Evolutionary conservation across 139 green algal species (phyloP).

Genomic region (Desmodesmus armatus): DNA sequence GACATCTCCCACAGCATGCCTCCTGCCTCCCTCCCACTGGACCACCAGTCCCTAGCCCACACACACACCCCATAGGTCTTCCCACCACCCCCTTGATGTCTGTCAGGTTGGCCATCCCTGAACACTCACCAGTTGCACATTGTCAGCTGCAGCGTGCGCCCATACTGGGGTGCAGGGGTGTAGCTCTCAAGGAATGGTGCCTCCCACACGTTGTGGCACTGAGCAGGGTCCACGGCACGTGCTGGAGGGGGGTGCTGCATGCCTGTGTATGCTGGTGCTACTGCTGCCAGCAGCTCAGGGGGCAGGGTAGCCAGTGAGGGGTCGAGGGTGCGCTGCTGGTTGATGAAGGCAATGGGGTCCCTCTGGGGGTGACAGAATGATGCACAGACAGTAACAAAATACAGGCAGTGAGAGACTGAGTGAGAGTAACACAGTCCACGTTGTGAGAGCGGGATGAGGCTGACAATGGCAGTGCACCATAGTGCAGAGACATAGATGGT

Average conservation of each 20-base stretch:
- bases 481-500: no score
- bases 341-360: constrained; percentile 10
- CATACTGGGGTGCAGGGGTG: neutral
- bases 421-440: no score
- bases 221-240: neutral
- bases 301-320: neutral
- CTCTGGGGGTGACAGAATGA: neutral
- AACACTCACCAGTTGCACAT: constrained; percentile 41
- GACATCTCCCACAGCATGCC: no score
- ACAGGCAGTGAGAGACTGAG: no score
- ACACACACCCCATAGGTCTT: no score
- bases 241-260: constrained; percentile 18
- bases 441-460: no score
- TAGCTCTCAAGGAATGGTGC: constrained; percentile 4
- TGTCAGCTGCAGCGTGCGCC: constrained; percentile 8
- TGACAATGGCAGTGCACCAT: no score
- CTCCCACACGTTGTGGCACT: constrained; percentile 5
- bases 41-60: no score
- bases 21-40: no score
- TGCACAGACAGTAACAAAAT: neutral
- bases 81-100: no score
- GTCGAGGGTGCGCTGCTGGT: constrained; percentile 23
- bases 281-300: neutral
- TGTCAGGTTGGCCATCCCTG: no score
- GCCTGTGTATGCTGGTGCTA: constrained; percentile 17